Base-by-base conservation (phyloP, 352 stramenopile genomes). In the Phytophthora kernoviae region DNA sequence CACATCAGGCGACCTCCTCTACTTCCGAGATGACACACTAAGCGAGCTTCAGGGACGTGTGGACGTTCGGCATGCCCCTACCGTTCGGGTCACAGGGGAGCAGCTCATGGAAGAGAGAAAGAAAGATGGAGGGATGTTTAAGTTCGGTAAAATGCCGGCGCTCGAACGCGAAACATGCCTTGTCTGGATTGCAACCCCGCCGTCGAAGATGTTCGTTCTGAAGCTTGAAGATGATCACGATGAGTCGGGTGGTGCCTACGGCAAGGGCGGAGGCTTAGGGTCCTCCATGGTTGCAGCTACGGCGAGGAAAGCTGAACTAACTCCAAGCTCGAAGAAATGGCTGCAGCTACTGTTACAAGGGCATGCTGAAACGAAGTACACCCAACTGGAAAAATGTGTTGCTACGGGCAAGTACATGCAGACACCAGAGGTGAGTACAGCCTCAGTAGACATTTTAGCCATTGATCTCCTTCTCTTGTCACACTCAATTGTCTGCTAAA, bases 141-240 rank as follows among this genome's bases (percentile, higher is more conserved):
- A 88, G 55, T 87, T 93, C 34, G 64, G 75, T 5, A 93, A 92
- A 37, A 54, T 87, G 34, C 70, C 77, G 33, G 67, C 64, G 1
- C 58, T 81, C 1, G 84, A 92, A 34, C 69, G 76, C 2, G 82
- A 90, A 45, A 80, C 68, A 6, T 92, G 82, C 47, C 64, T 93
- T 18, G 76, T 93, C 17, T 93, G 84, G 84, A 93, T 93, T 44
- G 84, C 84, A 7, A 92, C 81, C 6, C 84, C 84, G 26, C 84
- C 84, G 9, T 93, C 84, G 5, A 93, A 93, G 36, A 89, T 92
- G 82, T 93, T 93, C 51, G 81, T 93, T 26, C 36, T 93, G 21
- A 93, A 88, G 58, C 62, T 93, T 1, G 75, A 90, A 61, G 81
- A 93, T 12, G 79, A 88, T 21, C 66, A 81, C 11, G 83, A 90